Conservation (phyloP, 352 stramenopile genomes). For the Globisporangium alternatum region DNA sequence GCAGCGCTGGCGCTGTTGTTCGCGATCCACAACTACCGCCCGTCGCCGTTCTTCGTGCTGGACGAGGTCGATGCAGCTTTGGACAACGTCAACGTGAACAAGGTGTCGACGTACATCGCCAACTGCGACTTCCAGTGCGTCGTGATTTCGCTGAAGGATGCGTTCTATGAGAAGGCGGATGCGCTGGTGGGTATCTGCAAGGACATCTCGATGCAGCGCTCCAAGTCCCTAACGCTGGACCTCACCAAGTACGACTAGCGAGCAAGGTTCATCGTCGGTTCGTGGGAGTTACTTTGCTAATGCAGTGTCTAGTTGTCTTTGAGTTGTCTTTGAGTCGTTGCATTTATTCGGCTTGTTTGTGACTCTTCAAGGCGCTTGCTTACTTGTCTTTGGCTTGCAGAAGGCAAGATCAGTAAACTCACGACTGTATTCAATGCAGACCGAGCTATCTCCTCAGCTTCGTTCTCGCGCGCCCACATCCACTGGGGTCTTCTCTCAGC, state of each 20-base stretch:
- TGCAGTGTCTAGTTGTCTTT: not conserved
- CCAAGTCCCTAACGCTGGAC: constrained; percentile 75
- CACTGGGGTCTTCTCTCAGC: not conserved
- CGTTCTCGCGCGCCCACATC: not conserved
- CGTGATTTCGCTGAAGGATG: constrained; percentile 98
- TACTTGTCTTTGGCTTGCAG: not conserved
- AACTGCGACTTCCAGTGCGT: constrained; percentile 97
- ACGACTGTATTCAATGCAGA: not conserved
- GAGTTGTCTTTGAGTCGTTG: not conserved
- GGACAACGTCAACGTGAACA: constrained; percentile 99
- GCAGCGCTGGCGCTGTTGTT: constrained; percentile 98
- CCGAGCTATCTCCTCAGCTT: not conserved
- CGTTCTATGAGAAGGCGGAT: constrained; percentile 96
- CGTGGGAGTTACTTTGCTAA: constrained; percentile 5
- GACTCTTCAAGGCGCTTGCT: not conserved
- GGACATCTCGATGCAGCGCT: constrained; percentile 71
- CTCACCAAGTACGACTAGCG: constrained; percentile 64
- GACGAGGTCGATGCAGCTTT: constrained; percentile 99
- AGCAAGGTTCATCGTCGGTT: not conserved
- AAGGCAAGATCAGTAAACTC: not conserved
- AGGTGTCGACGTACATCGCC: constrained; percentile 97
- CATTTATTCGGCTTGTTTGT: not conserved
- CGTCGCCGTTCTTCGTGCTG: constrained; percentile 98
- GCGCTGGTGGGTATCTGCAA: constrained; percentile 92
- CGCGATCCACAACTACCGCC: constrained; percentile 97